Percentiles rank a stretch among this genome's conserved stretches.
Evolutionary conservation across 257 asterid genomes (phyloP).

Genomic region (Nicotiana otophora): DNA sequence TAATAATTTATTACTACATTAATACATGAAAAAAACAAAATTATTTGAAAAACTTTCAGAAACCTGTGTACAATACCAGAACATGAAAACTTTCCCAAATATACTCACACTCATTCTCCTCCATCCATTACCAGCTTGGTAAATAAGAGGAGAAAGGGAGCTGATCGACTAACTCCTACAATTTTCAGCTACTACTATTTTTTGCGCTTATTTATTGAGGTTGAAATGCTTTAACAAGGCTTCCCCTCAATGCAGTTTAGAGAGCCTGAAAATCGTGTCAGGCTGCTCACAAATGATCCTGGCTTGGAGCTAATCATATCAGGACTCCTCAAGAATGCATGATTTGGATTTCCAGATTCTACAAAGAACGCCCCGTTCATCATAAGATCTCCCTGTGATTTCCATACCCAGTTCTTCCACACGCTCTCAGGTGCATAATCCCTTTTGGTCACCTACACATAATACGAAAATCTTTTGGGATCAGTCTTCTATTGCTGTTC

Average conservation of each 20-base stretch:
- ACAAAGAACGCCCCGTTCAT: slow-evolving; percentile 67
- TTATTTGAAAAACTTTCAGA: background rate
- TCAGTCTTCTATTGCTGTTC: background rate
- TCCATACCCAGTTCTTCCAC: slow-evolving; percentile 83
- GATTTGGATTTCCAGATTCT: slow-evolving; percentile 57
- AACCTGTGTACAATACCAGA: background rate
- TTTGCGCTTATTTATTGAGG: background rate
- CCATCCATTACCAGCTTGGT: background rate
- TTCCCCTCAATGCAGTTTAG: slow-evolving; percentile 29
- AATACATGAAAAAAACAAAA: background rate
- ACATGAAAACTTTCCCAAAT: background rate
- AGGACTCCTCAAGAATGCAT: slow-evolving; percentile 26
- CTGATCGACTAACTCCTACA: background rate
- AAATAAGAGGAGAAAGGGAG: slow-evolving; percentile 14
- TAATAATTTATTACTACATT: background rate
- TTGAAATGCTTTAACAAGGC: slow-evolving; percentile 23
- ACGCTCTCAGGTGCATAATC: slow-evolving; percentile 42
- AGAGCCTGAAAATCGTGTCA: slow-evolving; percentile 48
- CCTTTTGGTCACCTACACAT: slow-evolving; percentile 63
- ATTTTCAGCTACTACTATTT: background rate
- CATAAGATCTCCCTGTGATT: slow-evolving; percentile 65
- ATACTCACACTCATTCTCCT: slow-evolving; percentile 14
- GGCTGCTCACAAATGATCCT: slow-evolving; percentile 31
- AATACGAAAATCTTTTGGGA: background rate
- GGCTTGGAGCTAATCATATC: slow-evolving; percentile 40